phyloP scores from a whole-genome alignment of 768 basidiomycete genomes.

The Macrocybe gigantea region DNA sequence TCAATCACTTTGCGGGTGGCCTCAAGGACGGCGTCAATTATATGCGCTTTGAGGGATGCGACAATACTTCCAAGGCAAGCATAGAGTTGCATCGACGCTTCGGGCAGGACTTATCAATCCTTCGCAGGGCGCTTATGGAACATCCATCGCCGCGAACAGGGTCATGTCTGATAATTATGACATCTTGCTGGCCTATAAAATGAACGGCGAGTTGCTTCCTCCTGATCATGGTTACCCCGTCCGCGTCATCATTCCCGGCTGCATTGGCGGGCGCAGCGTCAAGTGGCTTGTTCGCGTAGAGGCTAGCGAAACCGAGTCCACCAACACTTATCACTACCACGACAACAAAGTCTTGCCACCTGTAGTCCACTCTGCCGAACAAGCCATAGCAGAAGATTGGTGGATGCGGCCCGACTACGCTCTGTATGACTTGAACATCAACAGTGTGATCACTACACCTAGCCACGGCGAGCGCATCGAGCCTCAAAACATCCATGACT shows the following conservation, averaged over 20 bases:
- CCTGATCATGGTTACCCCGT: constrained; percentile 65
- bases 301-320: constrained; percentile 44
- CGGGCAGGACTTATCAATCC: too few relatives aligned
- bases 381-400: constrained; percentile 47
- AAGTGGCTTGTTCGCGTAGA: constrained; percentile 59
- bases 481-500: constrained; percentile 5
- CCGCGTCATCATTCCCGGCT: constrained; percentile 56
- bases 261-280: constrained; percentile 56
- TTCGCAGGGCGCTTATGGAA: constrained; percentile 50
- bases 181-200: constrained; percentile 49
- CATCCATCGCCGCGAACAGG: constrained; percentile 40
- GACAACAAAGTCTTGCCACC: constrained; percentile 63
- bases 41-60: constrained; percentile 56
- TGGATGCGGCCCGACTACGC: constrained; percentile 46
- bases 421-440: constrained; percentile 54
- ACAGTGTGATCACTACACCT: constrained; percentile 50
- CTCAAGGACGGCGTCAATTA: constrained; percentile 21
- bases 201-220: constrained; percentile 54
- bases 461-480: constrained; percentile 44
- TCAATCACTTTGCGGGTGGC: constrained; percentile 32
- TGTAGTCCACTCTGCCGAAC: constrained; percentile 38
- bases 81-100: too few relatives aligned
- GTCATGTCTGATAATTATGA: constrained; percentile 37
- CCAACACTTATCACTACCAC: constrained; percentile 35
- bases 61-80: constrained; percentile 34